phyloP scores from a whole-genome alignment of 768 basidiomycete genomes.

The Hericium erinaceus region DNA sequence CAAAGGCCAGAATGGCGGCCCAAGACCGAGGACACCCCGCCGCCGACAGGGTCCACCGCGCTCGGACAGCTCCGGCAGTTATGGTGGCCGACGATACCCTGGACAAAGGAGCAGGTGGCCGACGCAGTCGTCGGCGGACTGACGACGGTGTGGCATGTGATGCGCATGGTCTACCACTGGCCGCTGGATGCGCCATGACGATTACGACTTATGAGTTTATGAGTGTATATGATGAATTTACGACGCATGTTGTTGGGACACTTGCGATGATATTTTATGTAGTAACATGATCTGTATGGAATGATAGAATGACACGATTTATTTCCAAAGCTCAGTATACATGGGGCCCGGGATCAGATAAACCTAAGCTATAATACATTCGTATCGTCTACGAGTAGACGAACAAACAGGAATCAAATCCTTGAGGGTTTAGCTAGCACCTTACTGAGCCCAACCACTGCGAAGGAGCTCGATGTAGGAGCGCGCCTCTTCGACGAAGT shows the following conservation, averaged over 20 bases:
- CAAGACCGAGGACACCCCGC: background rate
- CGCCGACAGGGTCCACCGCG: background rate
- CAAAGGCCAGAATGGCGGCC: background rate
- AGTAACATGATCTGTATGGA: too few relatives aligned
- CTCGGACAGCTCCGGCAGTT: background rate
- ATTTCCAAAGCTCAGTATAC: too few relatives aligned
- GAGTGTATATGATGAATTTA: too few relatives aligned
- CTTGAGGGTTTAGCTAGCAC: too few relatives aligned
- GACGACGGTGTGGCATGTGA: conserved; percentile 37
- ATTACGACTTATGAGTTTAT: background rate
- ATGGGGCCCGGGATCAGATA: too few relatives aligned
- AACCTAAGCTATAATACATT: background rate
- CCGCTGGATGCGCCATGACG: conserved; percentile 40
- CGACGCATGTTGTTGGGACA: background rate
- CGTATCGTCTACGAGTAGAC: background rate
- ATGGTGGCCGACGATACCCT: conserved; percentile 5
- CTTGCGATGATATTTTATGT: background rate
- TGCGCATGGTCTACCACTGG: conserved; percentile 45
- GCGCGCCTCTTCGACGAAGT: conserved; percentile 63
- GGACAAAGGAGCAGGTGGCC: conserved; percentile 19
- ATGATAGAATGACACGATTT: too few relatives aligned
- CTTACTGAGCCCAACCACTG: conserved; percentile 43
- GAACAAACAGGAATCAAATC: background rate
- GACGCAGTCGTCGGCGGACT: conserved; percentile 30
- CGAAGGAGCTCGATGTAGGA: conserved; percentile 51